phyloP scores from a whole-genome alignment of 192 early-diverging fungal genomes.

The Entophlyctis luteolus region DNA sequence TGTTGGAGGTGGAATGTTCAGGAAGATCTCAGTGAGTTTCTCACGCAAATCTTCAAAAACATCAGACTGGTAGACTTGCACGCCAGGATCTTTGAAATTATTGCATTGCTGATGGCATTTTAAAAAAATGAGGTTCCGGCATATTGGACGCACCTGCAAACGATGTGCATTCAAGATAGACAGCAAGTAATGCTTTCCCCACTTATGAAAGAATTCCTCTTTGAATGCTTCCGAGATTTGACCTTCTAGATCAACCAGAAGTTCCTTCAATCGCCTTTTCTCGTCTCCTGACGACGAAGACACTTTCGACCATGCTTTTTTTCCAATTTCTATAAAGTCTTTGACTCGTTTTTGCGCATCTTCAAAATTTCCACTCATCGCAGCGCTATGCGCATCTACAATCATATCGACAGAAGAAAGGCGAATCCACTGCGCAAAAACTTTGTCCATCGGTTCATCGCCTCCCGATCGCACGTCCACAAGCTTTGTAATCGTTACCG shows the following conservation, averaged over 20 bases:
- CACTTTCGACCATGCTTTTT: neutral
- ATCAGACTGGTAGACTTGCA: constrained; percentile 26
- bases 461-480: constrained; percentile 1
- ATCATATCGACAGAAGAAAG: constrained; percentile 2
- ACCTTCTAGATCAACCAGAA: constrained; percentile 25
- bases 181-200: constrained; percentile 37
- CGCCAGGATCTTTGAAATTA: constrained; percentile 44
- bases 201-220: constrained; percentile 15
- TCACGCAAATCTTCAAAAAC: constrained; percentile 19
- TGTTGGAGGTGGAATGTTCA: constrained; percentile 27
- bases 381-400: constrained; percentile 6
- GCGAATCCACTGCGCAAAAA: constrained; percentile 6
- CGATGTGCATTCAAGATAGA: constrained; percentile 28
- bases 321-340: neutral
- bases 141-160: constrained; percentile 21
- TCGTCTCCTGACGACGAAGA: neutral
- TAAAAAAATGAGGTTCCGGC: neutral
- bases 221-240: constrained; percentile 26
- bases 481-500: neutral
- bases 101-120: constrained; percentile 24
- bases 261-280: constrained; percentile 12
- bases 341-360: neutral
- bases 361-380: neutral
- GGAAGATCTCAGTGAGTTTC: constrained; percentile 28
- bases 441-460: constrained; percentile 8